Evolutionary conservation across 2,329 filamentous ascomycete genomes (phyloP).

Genomic region (Alternaria solani): DNA sequence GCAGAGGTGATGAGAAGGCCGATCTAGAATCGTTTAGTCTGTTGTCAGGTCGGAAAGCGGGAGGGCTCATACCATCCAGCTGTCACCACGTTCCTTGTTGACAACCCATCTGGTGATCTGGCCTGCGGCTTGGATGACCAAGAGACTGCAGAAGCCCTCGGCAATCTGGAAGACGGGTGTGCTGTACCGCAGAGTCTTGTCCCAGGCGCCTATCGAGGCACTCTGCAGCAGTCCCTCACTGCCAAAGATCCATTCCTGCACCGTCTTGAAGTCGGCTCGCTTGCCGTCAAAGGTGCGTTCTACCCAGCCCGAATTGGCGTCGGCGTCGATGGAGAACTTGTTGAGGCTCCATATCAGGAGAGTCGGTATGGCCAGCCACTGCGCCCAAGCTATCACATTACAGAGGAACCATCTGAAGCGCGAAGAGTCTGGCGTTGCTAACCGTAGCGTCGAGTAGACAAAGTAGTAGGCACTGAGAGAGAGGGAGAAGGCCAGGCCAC

Average conservation of each 20-base stretch:
- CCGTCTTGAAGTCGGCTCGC: conserved; percentile 68
- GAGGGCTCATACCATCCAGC: conserved; percentile 80
- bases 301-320: conserved; percentile 75
- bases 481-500: conserved; percentile 91
- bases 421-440: conserved; percentile 81
- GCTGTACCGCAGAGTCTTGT: conserved; percentile 85
- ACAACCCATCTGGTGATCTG: conserved; percentile 96
- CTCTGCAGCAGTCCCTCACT: conserved; percentile 81
- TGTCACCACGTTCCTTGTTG: conserved; percentile 91
- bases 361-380: conserved; percentile 85
- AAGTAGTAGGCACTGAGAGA: conserved; percentile 91
- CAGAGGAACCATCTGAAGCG: conserved; percentile 76
- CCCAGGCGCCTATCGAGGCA: conserved; percentile 84
- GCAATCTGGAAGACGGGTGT: conserved; percentile 93
- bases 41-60: not conserved
- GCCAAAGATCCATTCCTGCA: conserved; percentile 89
- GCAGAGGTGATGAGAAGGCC: conserved; percentile 85
- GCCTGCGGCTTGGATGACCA: conserved; percentile 93
- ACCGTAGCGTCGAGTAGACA: conserved; percentile 79
- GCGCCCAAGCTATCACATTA: conserved; percentile 74
- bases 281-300: conserved; percentile 77
- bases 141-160: conserved; percentile 94
- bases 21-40: conserved; percentile 69
- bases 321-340: conserved; percentile 92
- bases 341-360: conserved; percentile 95